A percentile compares a stretch with the other conserved stretches of the same genome.
Evolutionary conservation across 495 filamentous ascomycete genomes (phyloP).

Genomic region (Penicillium simplicissimum): DNA sequence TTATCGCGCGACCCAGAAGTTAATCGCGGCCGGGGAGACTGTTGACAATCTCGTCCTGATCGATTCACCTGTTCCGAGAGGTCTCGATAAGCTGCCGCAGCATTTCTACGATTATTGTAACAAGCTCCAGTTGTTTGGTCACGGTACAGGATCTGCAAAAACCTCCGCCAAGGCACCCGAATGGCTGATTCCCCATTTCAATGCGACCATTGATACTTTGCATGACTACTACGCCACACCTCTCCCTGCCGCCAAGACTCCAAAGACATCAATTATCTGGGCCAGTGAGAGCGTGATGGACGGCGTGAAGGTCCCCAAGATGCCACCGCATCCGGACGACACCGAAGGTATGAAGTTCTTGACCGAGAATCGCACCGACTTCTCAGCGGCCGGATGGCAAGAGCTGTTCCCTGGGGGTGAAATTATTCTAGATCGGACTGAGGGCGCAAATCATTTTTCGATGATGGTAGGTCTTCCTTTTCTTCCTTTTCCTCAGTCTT

Average conservation of each 20-base stretch:
- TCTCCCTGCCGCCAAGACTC: neutral
- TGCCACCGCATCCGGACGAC: neutral
- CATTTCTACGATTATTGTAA: neutral
- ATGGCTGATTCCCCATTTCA: neutral
- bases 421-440: neutral
- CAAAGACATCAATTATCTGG: neutral
- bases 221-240: neutral
- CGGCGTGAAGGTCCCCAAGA: neutral
- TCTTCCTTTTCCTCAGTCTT: too few species aligned
- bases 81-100: neutral
- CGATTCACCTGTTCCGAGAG: neutral
- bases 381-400: neutral
- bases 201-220: neutral
- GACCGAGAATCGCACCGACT: neutral
- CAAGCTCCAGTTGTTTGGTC: neutral
- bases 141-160: neutral
- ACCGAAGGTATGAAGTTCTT: slow-evolving; percentile 1
- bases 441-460: neutral
- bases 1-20: neutral
- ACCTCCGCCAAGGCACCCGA: neutral
- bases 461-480: too few species aligned
- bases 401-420: neutral
- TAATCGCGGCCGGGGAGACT: neutral
- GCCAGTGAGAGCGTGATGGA: neutral
- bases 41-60: neutral